Base-by-base conservation (phyloP, 176 grass and related monocot species). In the Tuctoria greenei region DNA sequence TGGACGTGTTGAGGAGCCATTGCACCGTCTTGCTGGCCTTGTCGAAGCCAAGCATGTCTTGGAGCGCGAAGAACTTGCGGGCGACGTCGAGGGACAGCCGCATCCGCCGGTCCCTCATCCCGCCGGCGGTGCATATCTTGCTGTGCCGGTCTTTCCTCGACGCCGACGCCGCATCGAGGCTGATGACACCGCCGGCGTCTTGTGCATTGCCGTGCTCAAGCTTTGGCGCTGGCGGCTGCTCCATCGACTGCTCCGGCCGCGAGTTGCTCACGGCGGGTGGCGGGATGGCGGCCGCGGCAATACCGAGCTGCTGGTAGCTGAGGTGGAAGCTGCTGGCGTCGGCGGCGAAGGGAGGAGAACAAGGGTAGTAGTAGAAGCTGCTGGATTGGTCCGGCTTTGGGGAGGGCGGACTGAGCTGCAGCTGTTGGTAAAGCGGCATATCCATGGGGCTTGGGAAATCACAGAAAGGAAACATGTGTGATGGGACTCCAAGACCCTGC, bases 21-120 rank as follows among this genome's bases (percentile, higher is more conserved):
- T 93, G 86, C 62, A 97, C 86, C 38, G 95, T 97, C 81, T 97
- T 97, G 91, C 95, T 97, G 23, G 95, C 88, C 78, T 93, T 97
- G 78, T 97, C 95, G 73, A 90, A 97, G 36, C 95, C 86, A 56
- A 97, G 89, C 88, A 84, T 79, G 79, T 97, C 95, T 85, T 97
- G 95, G 8, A 97, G 83, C 56, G 82, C 86, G 62, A 97, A 97
- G 80, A 97, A 97, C 72, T 85, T 90, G 56, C 86, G 86, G 16
- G 95, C 95, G 57, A 97, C 84, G 56, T 93, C 91, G 31, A 89
- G 86, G 27, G 95, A 97, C 8, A 97, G 88, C 59, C 95, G 80
- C 95, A 97, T 97, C 83, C 95, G 81, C 28, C 95, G 81, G 81
- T 97, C 95, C 27, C 95, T 80, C 77, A 87, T 80, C 72, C 95